Evolutionary conservation across 495 filamentous ascomycete genomes (phyloP).

Genomic region (Penicillium waksmanii): DNA sequence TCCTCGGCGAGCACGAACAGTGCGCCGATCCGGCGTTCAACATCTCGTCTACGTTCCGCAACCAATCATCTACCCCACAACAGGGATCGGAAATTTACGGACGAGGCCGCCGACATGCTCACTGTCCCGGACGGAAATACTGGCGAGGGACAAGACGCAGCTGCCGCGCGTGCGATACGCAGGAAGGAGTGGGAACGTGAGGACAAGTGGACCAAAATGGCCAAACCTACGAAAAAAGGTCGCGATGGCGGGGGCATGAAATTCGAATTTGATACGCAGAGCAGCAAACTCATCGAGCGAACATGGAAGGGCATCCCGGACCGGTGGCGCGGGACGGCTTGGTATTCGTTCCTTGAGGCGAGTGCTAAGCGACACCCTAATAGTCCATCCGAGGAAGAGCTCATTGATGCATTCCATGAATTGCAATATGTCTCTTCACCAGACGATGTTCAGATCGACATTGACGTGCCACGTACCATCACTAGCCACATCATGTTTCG

Average conservation of each 20-base stretch:
- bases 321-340: slow-evolving; percentile 90
- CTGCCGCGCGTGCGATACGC: slow-evolving; percentile 61
- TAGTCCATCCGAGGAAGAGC: slow-evolving; percentile 67
- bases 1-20: slow-evolving; percentile 54
- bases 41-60: slow-evolving; percentile 60
- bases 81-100: slow-evolving; percentile 70
- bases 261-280: slow-evolving; percentile 85
- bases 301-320: slow-evolving; percentile 99
- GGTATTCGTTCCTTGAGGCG: slow-evolving; percentile 89
- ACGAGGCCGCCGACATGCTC: slow-evolving; percentile 90
- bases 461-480: slow-evolving; percentile 95
- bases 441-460: slow-evolving; percentile 96
- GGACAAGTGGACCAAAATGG: slow-evolving; percentile 98
- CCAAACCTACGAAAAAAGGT: slow-evolving; percentile 60
- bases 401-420: slow-evolving; percentile 70
- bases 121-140: slow-evolving; percentile 70
- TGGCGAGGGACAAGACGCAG: slow-evolving; percentile 56
- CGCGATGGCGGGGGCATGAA: slow-evolving; percentile 77
- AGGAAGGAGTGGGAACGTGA: slow-evolving; percentile 82
- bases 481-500: slow-evolving; percentile 98
- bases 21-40: slow-evolving; percentile 40
- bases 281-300: slow-evolving; percentile 84
- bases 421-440: slow-evolving; percentile 73
- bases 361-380: slow-evolving; percentile 70
- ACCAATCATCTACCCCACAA: slow-evolving; percentile 79